Conservation (phyloP, 148 eudicot species). For the Rhododendron mucronatum region DNA sequence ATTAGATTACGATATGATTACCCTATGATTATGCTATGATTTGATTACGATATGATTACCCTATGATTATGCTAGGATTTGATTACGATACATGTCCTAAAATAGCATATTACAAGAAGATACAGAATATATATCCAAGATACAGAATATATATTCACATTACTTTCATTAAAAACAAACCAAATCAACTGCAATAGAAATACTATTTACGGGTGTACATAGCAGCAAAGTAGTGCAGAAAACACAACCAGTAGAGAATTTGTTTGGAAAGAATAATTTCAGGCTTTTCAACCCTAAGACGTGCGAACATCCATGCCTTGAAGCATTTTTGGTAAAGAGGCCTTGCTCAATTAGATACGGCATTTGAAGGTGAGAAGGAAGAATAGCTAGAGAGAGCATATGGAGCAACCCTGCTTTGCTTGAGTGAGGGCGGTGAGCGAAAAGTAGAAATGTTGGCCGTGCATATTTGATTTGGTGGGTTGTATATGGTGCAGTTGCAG, state of each 20-base stretch:
- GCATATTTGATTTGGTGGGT: background rate
- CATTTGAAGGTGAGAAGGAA: background rate
- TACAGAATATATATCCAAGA: too few relatives aligned
- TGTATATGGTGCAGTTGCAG: background rate
- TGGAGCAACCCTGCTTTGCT: background rate
- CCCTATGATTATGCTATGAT: too few relatives aligned
- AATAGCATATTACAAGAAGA: too few relatives aligned
- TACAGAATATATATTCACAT: too few relatives aligned
- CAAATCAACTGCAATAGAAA: background rate
- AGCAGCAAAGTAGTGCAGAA: background rate
- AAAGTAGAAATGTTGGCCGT: background rate
- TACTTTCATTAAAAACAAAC: background rate
- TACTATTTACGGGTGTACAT: background rate
- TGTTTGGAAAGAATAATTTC: background rate
- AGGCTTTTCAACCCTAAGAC: background rate
- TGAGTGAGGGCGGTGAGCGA: background rate
- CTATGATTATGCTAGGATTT: too few relatives aligned
- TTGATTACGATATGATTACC: too few relatives aligned
- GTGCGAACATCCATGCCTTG: background rate
- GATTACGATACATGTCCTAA: too few relatives aligned
- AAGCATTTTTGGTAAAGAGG: background rate
- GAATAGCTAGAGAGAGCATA: background rate
- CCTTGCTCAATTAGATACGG: background rate
- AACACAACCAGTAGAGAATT: background rate
- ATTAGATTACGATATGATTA: too few relatives aligned